phyloP scores from a whole-genome alignment of 371 early-diverging fungal species.

The Rhizopus stolonifer region DNA sequence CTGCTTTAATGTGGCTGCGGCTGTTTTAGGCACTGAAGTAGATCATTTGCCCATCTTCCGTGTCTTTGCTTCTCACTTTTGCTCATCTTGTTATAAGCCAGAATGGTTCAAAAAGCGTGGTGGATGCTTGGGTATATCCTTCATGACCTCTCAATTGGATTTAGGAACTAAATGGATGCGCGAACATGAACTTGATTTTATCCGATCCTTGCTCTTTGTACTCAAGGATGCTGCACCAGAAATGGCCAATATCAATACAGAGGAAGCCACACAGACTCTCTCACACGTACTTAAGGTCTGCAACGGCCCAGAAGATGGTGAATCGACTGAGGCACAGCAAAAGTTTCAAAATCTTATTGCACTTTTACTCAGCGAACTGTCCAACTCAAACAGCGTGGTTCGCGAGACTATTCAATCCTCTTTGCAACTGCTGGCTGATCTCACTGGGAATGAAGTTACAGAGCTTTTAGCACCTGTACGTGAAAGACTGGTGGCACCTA shows the following conservation, averaged over 20 bases:
- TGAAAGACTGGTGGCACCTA: slow-evolving; percentile 86
- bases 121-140: slow-evolving; percentile 89
- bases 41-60: slow-evolving; percentile 75
- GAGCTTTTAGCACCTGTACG: slow-evolving; percentile 83
- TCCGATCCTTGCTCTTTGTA: slow-evolving; percentile 88
- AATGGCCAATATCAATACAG: slow-evolving; percentile 72
- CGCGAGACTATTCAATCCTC: slow-evolving; percentile 87
- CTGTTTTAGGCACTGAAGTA: slow-evolving; percentile 58
- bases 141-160: slow-evolving; percentile 78
- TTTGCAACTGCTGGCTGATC: slow-evolving; percentile 76
- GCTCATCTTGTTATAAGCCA: slow-evolving; percentile 83
- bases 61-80: slow-evolving; percentile 74
- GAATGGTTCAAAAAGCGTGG: slow-evolving; percentile 86
- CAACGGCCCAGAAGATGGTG: slow-evolving; percentile 69
- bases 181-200: slow-evolving; percentile 90
- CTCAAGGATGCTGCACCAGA: slow-evolving; percentile 90
- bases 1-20: slow-evolving; percentile 63
- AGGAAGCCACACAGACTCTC: slow-evolving; percentile 76
- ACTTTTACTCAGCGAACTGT: slow-evolving; percentile 86
- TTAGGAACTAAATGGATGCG: slow-evolving; percentile 89
- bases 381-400: slow-evolving; percentile 89
- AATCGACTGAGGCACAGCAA: slow-evolving; percentile 53
- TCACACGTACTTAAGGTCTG: slow-evolving; percentile 81
- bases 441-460: slow-evolving; percentile 78
- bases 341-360: slow-evolving; percentile 73